Evolutionary conservation across 2,329 filamentous ascomycete genomes (phyloP), one percentile per base, ranked within the genome.

Genomic region (Fusarium luffae): DNA sequence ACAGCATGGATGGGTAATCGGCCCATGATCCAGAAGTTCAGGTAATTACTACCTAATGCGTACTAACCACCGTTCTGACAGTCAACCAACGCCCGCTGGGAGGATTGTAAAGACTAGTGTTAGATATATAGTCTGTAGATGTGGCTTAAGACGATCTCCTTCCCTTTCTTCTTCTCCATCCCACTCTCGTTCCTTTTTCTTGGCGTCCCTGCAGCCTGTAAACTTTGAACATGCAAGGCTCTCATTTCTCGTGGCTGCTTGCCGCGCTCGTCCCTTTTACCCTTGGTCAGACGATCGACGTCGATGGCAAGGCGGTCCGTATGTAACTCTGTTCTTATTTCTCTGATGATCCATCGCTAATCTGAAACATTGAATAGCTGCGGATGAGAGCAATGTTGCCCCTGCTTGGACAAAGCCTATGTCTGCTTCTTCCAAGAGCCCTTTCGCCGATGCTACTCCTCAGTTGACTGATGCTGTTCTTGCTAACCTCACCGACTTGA

Each of bases 401-500:
- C 76, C 73, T 23, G 75, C 70, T 11, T 67, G 58, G 66, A 43
- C 47, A 9, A 25, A 52, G 44, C 28, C 66, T 21, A 25, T 48
- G 5, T 27, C 27, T 42, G 40, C 56, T 5, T 49, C 62, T 2
- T 67, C 66, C 1, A 70, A 25, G 44, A 46, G 58, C 49, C 51
- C 61, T 1, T 44, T 62, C 34, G 57, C 55, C 19, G 66, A 62
- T 54, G 76, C 79, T 43, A 62, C 61, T 16, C 66, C 77, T 21
- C 77, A 81, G 54, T 70, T 82, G 55, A 82, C 80, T 3, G 75
- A 81, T 25, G 72, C 69, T 9, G 75, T 77, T 4, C 66, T 82
- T 25, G 66, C 70, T 43, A 77, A 78, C 49, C 71, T 81, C 4
- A 77, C 78, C 3, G 62, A 70, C 5, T 59, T 75, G 12, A 73